Evolutionary conservation across 2,329 filamentous ascomycete genomes (phyloP).

Genomic region (Sclerotinia spermophila): DNA sequence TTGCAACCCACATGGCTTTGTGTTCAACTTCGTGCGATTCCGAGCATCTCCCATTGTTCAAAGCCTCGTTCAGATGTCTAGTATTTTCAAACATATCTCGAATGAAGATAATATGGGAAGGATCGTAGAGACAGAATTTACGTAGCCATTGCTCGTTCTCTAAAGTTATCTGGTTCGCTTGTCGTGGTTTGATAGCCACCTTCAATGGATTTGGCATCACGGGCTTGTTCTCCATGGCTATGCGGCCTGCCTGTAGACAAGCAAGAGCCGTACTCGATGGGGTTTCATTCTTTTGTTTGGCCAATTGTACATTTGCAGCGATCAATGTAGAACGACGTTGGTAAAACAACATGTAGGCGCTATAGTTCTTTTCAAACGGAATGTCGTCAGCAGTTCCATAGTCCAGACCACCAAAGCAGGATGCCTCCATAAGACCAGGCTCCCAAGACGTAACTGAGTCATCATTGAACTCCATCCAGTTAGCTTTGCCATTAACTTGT

Average conservation of each 20-base stretch:
- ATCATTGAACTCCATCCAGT: slow-evolving; percentile 95
- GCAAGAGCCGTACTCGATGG: neutral
- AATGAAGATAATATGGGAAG: slow-evolving; percentile 65
- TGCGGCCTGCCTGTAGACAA: neutral
- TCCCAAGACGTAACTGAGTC: slow-evolving; percentile 77
- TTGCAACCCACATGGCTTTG: slow-evolving; percentile 50
- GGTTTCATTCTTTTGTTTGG: neutral
- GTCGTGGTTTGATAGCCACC: slow-evolving; percentile 43
- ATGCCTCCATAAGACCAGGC: slow-evolving; percentile 64
- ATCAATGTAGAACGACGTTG: slow-evolving; percentile 69
- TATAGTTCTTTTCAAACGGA: slow-evolving; percentile 67
- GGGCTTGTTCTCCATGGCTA: slow-evolving; percentile 29
- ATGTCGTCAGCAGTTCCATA: slow-evolving; percentile 47
- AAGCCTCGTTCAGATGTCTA: slow-evolving; percentile 45
- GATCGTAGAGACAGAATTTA: slow-evolving; percentile 76
- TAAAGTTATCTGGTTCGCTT: slow-evolving; percentile 58
- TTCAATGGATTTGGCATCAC: slow-evolving; percentile 43
- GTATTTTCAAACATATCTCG: slow-evolving; percentile 57
- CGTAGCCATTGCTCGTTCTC: slow-evolving; percentile 73
- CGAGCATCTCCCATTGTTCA: slow-evolving; percentile 49
- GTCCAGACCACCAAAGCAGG: slow-evolving; percentile 75
- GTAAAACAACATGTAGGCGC: slow-evolving; percentile 98
- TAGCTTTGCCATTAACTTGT: slow-evolving; percentile 42
- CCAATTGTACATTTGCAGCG: slow-evolving; percentile 48
- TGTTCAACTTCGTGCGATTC: slow-evolving; percentile 47